Base-by-base conservation (phyloP, 1,284 basidiomycete species). In the Wallemia mellicola region DNA sequence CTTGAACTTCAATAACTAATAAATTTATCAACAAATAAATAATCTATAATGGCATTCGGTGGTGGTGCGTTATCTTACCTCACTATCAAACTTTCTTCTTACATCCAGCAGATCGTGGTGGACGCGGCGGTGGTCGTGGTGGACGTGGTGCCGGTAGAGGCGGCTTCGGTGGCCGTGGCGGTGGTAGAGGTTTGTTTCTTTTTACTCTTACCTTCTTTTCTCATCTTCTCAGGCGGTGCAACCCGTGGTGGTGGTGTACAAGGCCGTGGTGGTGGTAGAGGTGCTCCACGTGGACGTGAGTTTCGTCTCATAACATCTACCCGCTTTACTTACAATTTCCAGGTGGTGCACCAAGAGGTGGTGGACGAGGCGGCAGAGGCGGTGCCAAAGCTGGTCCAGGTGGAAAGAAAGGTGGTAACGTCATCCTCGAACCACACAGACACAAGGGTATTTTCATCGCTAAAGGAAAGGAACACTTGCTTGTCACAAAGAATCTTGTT, bases 401-500 rank as follows among this genome's bases (percentile, higher is more conserved):
- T n/a, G 72, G 78, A 2, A 78, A 71, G 65, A 87, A 86, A 38
- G 86, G 88, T 9, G 77, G 86, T 56, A 73, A 73, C 62, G 72
- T 74, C 59, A 80, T 94, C 64, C 76, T 99, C 66, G 92, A 98
- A 71, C 89, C 92, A 1, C 92, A 99, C 76, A 79, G 83, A 68
- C 92, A 99, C 72, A 72, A 80, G 22, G 94, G 92, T 63, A 79
- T 99, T 64, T 91, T 89, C 74, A 82, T 91, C 66, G 87, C 86
- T 61, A 88, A 88, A 72, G 84, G 82, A 67, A 61, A 99, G 74
- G 94, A 99, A 69, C 84, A 88, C 67, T 79, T 98, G 71, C 76
- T 99, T 63, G 92, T 99, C 70, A 98, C 92, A 59, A 89, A 89
- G 74, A 98, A 96, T 73, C 77, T 99, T 65, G 88, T 86, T 58